These are phyloP conservation scores for Suillus sp. DNA, from an alignment of 768 basidiomycete species.

Conservation along the genomic window DNA sequence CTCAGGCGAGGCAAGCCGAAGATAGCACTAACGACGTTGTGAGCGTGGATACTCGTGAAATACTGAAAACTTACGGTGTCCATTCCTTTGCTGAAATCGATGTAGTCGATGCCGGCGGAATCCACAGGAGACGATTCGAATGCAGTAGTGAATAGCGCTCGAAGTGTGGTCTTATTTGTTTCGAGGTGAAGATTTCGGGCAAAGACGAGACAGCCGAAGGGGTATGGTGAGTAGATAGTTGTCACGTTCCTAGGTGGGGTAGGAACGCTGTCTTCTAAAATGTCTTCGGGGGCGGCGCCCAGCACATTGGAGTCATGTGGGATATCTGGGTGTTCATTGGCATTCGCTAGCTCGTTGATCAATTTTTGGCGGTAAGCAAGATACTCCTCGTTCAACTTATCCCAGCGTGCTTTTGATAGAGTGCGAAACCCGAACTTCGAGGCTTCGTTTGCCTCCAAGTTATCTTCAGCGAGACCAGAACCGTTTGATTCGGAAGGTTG, in stretches of 20 bases:
- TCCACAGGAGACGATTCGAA: slow-evolving; percentile 27
- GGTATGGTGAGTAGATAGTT: slow-evolving; percentile 46
- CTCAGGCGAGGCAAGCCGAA: slow-evolving; percentile 60
- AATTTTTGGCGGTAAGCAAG: slow-evolving; percentile 59
- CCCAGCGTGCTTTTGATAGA: slow-evolving; percentile 62
- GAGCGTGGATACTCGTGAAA: neutral
- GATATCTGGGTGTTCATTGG: neutral
- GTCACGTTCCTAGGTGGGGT: slow-evolving; percentile 13
- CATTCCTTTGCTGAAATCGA: slow-evolving; percentile 80
- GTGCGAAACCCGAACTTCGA: slow-evolving; percentile 60
- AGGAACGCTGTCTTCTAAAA: slow-evolving; percentile 3
- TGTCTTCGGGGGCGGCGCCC: no score
- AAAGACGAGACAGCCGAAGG: slow-evolving; percentile 68
- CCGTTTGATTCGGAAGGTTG: neutral
- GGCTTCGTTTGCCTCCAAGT: slow-evolving; percentile 43
- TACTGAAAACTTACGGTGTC: slow-evolving; percentile 52
- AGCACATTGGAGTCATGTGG: neutral
- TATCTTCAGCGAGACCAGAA: neutral
- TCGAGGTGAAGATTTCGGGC: slow-evolving; percentile 69
- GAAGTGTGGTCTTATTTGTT: slow-evolving; percentile 82
- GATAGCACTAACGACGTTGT: slow-evolving; percentile 56
- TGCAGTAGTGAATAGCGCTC: slow-evolving; percentile 52
- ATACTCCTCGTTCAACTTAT: slow-evolving; percentile 67
- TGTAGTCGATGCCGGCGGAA: slow-evolving; percentile 62
- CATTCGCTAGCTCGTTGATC: slow-evolving; percentile 45